Percentiles rank a stretch among this genome's conserved stretches.
Evolutionary conservation across 495 filamentous ascomycete genomes (phyloP).

Genomic region (Rostrohypoxylon terebratum): DNA sequence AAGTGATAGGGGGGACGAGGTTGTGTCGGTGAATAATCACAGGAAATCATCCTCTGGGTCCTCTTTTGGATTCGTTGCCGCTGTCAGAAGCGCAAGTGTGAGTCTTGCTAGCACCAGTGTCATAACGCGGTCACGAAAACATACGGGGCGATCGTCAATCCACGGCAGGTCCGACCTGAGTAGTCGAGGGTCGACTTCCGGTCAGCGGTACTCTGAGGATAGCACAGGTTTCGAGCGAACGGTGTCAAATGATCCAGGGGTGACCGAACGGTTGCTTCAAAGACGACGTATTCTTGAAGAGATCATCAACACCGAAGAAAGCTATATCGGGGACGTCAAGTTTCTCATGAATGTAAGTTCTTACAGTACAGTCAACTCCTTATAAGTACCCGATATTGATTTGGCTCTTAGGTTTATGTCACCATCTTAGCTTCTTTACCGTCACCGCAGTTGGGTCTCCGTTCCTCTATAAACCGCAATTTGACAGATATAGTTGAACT

Average conservation of each 20-base stretch:
- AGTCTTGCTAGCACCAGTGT: constrained; percentile 78
- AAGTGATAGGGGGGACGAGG: constrained; percentile 48
- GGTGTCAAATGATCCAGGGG: constrained; percentile 73
- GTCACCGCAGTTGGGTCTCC: constrained; percentile 64
- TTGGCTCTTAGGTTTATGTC: constrained; percentile 69
- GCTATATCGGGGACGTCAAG: constrained; percentile 87
- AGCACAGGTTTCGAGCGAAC: constrained; percentile 67
- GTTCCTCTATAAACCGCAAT: constrained; percentile 72
- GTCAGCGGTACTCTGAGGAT: constrained; percentile 73
- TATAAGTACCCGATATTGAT: constrained; percentile 13
- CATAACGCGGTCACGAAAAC: constrained; percentile 67
- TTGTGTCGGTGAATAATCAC: constrained; percentile 53
- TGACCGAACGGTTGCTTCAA: constrained; percentile 75
- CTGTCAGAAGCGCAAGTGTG: constrained; percentile 79
- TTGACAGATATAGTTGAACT: constrained; percentile 76
- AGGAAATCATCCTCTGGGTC: constrained; percentile 74
- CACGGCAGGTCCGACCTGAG: constrained; percentile 70
- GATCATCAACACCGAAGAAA: constrained; percentile 84
- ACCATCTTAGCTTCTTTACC: constrained; percentile 72
- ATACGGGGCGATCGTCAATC: constrained; percentile 63
- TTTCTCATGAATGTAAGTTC: constrained; percentile 81
- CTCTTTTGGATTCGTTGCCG: constrained; percentile 78
- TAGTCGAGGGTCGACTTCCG: constrained; percentile 70
- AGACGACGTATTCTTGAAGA: constrained; percentile 85
- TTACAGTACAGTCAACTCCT: neutral